phyloP scores from a whole-genome alignment of 1,284 basidiomycete species.

The Phylloporus sp. region DNA sequence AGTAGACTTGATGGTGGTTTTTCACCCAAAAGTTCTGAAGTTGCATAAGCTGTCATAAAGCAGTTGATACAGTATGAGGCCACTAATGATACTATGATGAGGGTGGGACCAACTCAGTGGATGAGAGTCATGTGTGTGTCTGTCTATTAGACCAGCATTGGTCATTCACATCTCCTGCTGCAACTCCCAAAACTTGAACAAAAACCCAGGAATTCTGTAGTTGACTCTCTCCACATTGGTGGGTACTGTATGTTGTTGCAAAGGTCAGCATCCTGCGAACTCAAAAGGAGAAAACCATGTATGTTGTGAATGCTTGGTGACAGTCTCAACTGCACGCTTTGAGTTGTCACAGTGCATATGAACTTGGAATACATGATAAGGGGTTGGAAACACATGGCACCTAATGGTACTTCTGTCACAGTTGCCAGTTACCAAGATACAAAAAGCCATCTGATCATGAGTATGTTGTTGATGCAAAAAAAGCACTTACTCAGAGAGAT shows the following conservation, averaged over 20 bases:
- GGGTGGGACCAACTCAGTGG: constrained; percentile 90
- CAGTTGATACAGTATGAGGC: neutral
- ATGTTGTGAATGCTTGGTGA: constrained; percentile 72
- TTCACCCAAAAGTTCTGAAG: constrained; percentile 96
- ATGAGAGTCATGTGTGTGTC: constrained; percentile 93
- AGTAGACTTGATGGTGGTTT: constrained; percentile 93
- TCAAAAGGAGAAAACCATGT: constrained; percentile 41
- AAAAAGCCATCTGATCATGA: too few relatives aligned
- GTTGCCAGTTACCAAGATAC: too few relatives aligned
- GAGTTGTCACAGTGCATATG: too few relatives aligned
- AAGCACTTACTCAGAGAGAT: too few relatives aligned
- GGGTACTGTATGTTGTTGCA: constrained; percentile 54
- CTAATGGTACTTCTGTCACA: too few relatives aligned
- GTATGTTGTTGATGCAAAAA: too few relatives aligned
- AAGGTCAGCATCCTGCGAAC: neutral
- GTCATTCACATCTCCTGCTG: constrained; percentile 99
- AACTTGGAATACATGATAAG: too few relatives aligned
- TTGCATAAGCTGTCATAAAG: neutral
- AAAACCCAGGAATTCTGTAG: constrained; percentile 85
- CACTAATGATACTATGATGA: constrained; percentile 87
- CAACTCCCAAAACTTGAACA: constrained; percentile 90
- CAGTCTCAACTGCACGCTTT: constrained; percentile 95
- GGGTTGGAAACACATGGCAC: too few relatives aligned
- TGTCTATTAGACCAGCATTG: constrained; percentile 93
- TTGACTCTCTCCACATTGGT: constrained; percentile 81